These are phyloP conservation scores for Lachnellula hyalina DNA, from an alignment of 2,329 filamentous ascomycete species.

Conservation along the genomic window DNA sequence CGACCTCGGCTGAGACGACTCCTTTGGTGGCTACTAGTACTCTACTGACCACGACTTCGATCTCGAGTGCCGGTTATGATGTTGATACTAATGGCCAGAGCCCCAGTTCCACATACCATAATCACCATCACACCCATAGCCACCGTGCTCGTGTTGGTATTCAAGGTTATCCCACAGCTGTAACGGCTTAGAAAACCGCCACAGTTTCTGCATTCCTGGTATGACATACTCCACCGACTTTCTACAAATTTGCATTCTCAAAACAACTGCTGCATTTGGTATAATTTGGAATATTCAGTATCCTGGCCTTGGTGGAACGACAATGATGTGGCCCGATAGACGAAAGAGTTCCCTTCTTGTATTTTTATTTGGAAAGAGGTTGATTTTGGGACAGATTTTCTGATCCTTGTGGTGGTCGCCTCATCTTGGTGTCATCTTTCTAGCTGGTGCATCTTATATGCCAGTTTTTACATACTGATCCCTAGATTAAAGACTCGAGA, in stretches of 20 bases:
- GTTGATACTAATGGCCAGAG: neutral
- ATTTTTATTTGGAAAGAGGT: neutral
- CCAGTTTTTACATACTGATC: neutral
- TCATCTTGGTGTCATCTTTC: neutral
- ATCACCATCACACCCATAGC: neutral
- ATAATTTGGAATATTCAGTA: neutral
- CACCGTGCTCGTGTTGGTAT: no score
- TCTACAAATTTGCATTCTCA: no score
- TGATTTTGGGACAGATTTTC: neutral
- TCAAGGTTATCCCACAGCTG: no score
- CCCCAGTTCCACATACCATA: neutral
- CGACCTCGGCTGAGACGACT: no score
- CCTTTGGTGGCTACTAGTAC: neutral
- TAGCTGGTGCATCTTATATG: neutral
- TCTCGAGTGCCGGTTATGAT: neutral
- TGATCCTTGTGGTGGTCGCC: neutral
- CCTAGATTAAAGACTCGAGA: neutral
- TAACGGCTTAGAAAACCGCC: no score
- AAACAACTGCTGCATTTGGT: no score
- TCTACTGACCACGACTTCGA: neutral
- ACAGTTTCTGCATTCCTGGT: no score
- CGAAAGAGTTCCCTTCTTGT: neutral
- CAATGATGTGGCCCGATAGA: neutral
- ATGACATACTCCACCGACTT: no score
- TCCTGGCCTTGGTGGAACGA: neutral